Percentiles rank a stretch among this genome's conserved stretches.
These are phyloP conservation scores for Eucalyptus polybractea DNA, from an alignment of 345 rosid genomes.

Conservation along the genomic window DNA sequence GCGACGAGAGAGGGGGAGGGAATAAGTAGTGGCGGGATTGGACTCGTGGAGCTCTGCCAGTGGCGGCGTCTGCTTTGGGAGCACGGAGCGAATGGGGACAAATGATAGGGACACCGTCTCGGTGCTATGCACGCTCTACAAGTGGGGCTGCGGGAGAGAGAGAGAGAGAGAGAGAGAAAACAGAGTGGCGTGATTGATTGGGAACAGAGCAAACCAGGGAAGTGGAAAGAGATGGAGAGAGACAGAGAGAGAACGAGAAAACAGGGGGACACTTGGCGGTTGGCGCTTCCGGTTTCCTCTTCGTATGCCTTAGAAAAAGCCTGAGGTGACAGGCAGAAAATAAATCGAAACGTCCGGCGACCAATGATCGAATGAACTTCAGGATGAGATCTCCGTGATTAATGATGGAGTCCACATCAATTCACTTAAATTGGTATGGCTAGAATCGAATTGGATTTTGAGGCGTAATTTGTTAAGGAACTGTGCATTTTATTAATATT, in stretches of 20 bases:
- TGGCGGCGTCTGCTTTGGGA: not conserved
- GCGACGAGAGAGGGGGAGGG: not conserved
- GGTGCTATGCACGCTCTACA: not conserved
- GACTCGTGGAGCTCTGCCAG: not conserved
- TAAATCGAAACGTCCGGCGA: not conserved
- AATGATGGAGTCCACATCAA: not conserved
- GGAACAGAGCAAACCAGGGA: not conserved
- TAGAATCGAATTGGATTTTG: not conserved
- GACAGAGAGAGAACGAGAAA: not conserved
- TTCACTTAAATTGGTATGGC: not conserved
- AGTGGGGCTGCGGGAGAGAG: not conserved
- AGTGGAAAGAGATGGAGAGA: not conserved
- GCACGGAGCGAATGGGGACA: not conserved
- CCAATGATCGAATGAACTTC: not conserved
- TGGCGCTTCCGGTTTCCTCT: not conserved
- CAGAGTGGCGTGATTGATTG: not conserved
- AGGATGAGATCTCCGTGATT: not conserved
- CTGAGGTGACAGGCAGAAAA: not conserved
- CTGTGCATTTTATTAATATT: too few relatives aligned
- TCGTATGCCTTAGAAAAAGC: not conserved
- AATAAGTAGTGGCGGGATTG: not conserved
- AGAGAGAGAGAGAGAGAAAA: not conserved
- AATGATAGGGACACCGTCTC: not conserved
- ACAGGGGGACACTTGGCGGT: not conserved
- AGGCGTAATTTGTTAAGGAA: accelerated